Base-by-base conservation (phyloP, 2,329 filamentous ascomycete genomes). In the Shiraia bambusicola region DNA sequence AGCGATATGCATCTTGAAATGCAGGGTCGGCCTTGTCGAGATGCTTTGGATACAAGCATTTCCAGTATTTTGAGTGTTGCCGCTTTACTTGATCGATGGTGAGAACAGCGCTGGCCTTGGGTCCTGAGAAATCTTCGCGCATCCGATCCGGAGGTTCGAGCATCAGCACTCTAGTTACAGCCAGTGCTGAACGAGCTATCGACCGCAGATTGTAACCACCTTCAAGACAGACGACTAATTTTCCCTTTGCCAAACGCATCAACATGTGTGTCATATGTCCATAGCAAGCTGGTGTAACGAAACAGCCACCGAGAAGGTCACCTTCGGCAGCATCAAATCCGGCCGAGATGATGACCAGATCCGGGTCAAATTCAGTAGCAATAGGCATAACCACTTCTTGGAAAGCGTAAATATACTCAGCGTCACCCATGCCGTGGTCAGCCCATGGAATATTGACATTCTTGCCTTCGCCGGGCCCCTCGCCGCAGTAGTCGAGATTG, bases 211-310 rank as follows among this genome's bases (percentile, higher is more conserved):
- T 97, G 70, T 98, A 98, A 7, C 93, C 93, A 15, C 93, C 93
- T 68, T 98, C 93, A 2, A 98, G 77, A 63, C 91, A 96, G 7
- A 96, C 92, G 2, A 88, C 87, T 11, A 98, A 79, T 63, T 91
- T 95, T 19, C 93, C 93, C 31, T 84, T 79, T 1, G 93, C 92
- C 14, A 98, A 76, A 2, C 88, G 90, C 91, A 96, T 97, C 34
- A 98, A 80, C 92, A 97, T 96, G 64, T 96, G 90, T 12, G 93
- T 97, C 93, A 98, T 97, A 63, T 98, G 92, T 11, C 91, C 88
- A 65, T 97, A 98, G 63, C 93, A 95, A 4, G 83, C 73, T 0
- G 93, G 93, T 1, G 90, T 86, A 4, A 98, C 93, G 61, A 89
- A 92, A 66, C 93, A 98, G 24, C 87, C 89, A 36, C 93, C 93